phyloP scores from a whole-genome alignment of 2,329 filamentous ascomycete genomes.

The Sphaceloma murrayae region DNA sequence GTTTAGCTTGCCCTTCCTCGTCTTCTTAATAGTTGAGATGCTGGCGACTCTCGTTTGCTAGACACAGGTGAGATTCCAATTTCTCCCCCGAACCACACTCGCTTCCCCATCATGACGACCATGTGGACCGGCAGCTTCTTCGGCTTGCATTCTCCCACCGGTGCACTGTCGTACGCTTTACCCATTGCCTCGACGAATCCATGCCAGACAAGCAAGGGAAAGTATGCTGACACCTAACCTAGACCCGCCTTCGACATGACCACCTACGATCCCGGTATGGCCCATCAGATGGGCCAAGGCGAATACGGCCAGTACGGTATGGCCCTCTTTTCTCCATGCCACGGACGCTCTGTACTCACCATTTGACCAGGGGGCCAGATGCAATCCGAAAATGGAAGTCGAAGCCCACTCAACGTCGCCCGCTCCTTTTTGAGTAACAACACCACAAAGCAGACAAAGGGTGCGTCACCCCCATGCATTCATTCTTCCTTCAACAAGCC shows the following conservation, averaged over 20 bases:
- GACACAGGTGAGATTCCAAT: slow-evolving; percentile 10
- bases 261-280: slow-evolving; percentile 1
- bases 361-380: slow-evolving; percentile 8
- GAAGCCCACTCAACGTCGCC: slow-evolving; percentile 32
- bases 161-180: slow-evolving; percentile 3
- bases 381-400: slow-evolving; percentile 4
- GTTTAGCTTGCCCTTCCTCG: neutral
- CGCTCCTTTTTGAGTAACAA: slow-evolving; percentile 58
- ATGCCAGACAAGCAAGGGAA: neutral
- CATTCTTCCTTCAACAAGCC: slow-evolving; percentile 5
- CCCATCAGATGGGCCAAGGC: slow-evolving; percentile 1
- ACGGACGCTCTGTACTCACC: neutral
- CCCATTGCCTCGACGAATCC: neutral
- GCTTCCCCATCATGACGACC: neutral
- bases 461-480: neutral
- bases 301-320: slow-evolving; percentile 13
- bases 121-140: slow-evolving; percentile 8
- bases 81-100: neutral
- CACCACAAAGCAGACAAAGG: slow-evolving; percentile 46
- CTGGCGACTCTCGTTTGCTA: slow-evolving; percentile 10
- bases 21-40: slow-evolving; percentile 11
- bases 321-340: neutral
- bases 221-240: neutral
- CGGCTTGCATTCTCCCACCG: slow-evolving; percentile 4
- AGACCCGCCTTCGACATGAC: slow-evolving; percentile 5